These are phyloP conservation scores for Mycothermus thermophilus DNA, from an alignment of 495 filamentous ascomycete genomes.

Conservation along the genomic window DNA sequence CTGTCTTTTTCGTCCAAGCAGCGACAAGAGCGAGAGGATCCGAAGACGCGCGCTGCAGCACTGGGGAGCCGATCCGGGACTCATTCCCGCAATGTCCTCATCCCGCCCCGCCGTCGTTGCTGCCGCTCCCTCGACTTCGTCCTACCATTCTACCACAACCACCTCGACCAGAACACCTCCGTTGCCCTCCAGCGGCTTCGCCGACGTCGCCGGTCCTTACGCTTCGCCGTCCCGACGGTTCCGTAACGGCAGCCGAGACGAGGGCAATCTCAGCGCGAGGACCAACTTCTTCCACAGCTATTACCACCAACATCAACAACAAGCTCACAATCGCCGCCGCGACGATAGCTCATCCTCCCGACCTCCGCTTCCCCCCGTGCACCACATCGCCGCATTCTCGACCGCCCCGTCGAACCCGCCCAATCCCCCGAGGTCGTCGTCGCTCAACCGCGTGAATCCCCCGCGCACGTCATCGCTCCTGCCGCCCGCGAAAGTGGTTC, in stretches of 20 bases:
- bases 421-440: constrained; percentile 22
- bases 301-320: constrained; percentile 1
- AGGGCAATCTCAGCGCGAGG: constrained; percentile 1
- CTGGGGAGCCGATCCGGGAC: too few relatives aligned
- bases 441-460: constrained; percentile 14
- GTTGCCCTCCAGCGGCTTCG: constrained; percentile 5
- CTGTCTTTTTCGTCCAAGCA: constrained; percentile 1
- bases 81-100: constrained; percentile 17
- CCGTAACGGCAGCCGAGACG: constrained; percentile 7
- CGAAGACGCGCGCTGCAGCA: constrained; percentile 7
- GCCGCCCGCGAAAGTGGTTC: constrained; percentile 17
- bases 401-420: not conserved
- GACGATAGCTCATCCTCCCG: constrained; percentile 3
- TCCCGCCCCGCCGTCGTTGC: constrained; percentile 12
- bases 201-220: not conserved
- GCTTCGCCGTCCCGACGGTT: constrained; percentile 12
- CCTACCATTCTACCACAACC: constrained; percentile 3
- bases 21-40: constrained; percentile 1
- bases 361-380: constrained; percentile 6
- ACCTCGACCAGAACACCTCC: constrained; percentile 6
- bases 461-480: constrained; percentile 27
- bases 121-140: constrained; percentile 11
- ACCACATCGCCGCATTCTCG: constrained; percentile 14
- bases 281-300: too few relatives aligned
- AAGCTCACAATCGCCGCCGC: too few relatives aligned